Percentiles rank a stretch among this genome's conserved stretches.
These are phyloP conservation scores for Penicillium expansum DNA, from an alignment of 2,329 filamentous ascomycete genomes.

Conservation along the genomic window DNA sequence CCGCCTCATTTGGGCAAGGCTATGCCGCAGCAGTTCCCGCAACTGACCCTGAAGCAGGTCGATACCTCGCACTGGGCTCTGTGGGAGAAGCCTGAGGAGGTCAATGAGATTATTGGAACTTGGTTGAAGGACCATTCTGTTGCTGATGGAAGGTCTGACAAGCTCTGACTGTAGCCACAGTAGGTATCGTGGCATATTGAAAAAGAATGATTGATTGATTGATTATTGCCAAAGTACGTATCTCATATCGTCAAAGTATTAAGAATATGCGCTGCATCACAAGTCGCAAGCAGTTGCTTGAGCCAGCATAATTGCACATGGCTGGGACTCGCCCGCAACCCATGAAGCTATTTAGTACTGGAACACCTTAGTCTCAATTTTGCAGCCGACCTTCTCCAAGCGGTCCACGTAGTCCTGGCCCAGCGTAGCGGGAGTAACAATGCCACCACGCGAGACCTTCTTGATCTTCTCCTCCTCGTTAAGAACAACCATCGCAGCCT, in stretches of 20 bases:
- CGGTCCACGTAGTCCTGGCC: slow-evolving; percentile 48
- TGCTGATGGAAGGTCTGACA: slow-evolving; percentile 42
- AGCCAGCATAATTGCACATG: not conserved
- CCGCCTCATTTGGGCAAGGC: slow-evolving; percentile 66
- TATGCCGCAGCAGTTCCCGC: slow-evolving; percentile 68
- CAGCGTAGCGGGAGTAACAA: slow-evolving; percentile 50
- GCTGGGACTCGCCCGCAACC: not conserved
- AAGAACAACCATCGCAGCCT: slow-evolving; percentile 47
- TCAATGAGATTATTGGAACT: slow-evolving; percentile 65
- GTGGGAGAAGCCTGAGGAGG: slow-evolving; percentile 66
- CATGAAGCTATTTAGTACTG: slow-evolving; percentile 23
- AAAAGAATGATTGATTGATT: not conserved
- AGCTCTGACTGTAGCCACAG: slow-evolving; percentile 35
- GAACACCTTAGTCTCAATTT: slow-evolving; percentile 40
- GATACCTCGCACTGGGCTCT: slow-evolving; percentile 78
- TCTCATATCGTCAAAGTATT: not conserved
- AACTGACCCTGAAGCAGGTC: slow-evolving; percentile 65
- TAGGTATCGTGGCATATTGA: not conserved
- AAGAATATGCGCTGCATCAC: not conserved
- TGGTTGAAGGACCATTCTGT: slow-evolving; percentile 64
- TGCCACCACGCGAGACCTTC: slow-evolving; percentile 44
- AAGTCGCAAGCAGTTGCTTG: not conserved
- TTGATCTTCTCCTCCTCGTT: slow-evolving; percentile 43
- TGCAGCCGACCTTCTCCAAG: slow-evolving; percentile 44
- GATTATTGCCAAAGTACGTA: not conserved